phyloP scores from a whole-genome alignment of 148 eudicot species.

The Camellia sinensis region DNA sequence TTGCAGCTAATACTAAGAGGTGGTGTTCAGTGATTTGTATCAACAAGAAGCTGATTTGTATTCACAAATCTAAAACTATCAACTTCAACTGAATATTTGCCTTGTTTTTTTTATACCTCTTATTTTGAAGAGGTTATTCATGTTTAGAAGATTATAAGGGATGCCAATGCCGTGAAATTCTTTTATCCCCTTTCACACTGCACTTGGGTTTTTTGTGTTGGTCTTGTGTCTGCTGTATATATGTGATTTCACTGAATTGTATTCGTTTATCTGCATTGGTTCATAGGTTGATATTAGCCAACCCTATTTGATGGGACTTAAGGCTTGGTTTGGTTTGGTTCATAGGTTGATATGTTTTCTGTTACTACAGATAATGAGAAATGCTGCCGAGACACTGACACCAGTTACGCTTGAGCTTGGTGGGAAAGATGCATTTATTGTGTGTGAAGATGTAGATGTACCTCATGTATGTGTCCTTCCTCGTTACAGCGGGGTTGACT shows the following conservation, averaged over 20 bases:
- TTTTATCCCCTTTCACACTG: not conserved
- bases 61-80: not conserved
- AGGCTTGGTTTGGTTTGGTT: not conserved
- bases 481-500: not conserved
- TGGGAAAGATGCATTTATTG: slow-evolving; percentile 98
- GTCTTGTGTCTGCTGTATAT: not conserved
- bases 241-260: not conserved
- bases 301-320: no score
- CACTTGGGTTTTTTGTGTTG: not conserved
- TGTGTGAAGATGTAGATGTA: slow-evolving; percentile 91
- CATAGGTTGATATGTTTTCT: not conserved
- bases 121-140: slow-evolving; percentile 3
- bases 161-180: not conserved
- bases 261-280: not conserved
- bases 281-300: not conserved
- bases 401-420: slow-evolving; percentile 99
- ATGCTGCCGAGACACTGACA: slow-evolving; percentile 85
- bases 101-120: not conserved
- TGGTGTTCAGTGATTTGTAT: not conserved
- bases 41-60: not conserved
- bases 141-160: slow-evolving; percentile 1
- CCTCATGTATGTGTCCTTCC: slow-evolving; percentile 60
- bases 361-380: slow-evolving; percentile 79
- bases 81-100: not conserved
- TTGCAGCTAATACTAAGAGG: not conserved